Conservation (phyloP, 2,329 filamentous ascomycete genomes). For the Pseudocercospora fuligena region DNA sequence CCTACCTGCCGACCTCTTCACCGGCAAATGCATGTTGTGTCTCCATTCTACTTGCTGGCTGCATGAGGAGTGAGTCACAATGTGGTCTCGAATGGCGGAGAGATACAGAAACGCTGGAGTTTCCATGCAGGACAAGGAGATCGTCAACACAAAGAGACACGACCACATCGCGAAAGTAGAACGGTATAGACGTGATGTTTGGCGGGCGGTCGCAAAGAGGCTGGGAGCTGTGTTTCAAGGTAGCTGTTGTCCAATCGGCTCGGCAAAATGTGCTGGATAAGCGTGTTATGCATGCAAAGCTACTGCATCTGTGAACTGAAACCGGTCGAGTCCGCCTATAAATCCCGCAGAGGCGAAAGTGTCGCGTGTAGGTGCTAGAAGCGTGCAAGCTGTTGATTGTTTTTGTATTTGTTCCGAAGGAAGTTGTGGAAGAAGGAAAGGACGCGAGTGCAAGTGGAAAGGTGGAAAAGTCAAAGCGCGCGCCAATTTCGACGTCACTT, state of each 20-base stretch:
- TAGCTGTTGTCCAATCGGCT: slow-evolving; percentile 17
- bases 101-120: slow-evolving; percentile 23
- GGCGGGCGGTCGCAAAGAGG: slow-evolving; percentile 42
- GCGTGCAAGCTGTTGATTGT: slow-evolving; percentile 19
- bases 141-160: slow-evolving; percentile 33
- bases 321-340: slow-evolving; percentile 14
- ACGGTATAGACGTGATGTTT: slow-evolving; percentile 40
- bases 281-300: slow-evolving; percentile 11
- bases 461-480: slow-evolving; percentile 6
- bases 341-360: slow-evolving; percentile 23
- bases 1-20: slow-evolving; percentile 24
- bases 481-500: slow-evolving; percentile 6
- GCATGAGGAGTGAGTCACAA: slow-evolving; percentile 38
- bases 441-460: neutral
- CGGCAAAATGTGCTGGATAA: slow-evolving; percentile 6
- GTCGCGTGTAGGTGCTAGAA: slow-evolving; percentile 16
- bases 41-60: slow-evolving; percentile 23
- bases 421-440: neutral
- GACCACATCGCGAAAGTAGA: slow-evolving; percentile 41
- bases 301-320: slow-evolving; percentile 22
- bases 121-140: slow-evolving; percentile 26
- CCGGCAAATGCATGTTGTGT: slow-evolving; percentile 27
- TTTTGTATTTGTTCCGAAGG: neutral
- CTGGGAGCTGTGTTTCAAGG: slow-evolving; percentile 28
- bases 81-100: slow-evolving; percentile 26